Evolutionary conservation across 129 eudicot genomes (phyloP), one percentile per base, ranked within the genome.

Genomic region (Flaveria ramosissima): DNA sequence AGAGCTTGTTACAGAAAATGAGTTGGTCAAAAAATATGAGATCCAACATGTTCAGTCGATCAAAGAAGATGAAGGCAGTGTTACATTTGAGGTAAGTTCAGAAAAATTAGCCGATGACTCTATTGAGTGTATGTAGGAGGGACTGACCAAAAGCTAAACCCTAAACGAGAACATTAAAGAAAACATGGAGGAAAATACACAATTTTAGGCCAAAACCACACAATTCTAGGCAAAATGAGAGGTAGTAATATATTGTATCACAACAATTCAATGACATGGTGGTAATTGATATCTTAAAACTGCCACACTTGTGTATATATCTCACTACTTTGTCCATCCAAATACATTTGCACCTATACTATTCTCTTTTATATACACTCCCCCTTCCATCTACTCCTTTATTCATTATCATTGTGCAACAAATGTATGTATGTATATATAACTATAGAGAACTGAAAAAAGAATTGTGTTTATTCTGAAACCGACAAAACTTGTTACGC

Each of bases 341-440:
- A 78, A 72, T 83, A 78, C 77, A 84, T 86, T 86, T 90, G 85
- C 92, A 90, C 50, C 86, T 85, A 85, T 83, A 76, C 70, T 77
- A 63, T 78, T 74, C 87, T 82, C 83, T 82, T 81, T 75, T 90
- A 90, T 84, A 90, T 88, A 88, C 92, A 90, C 69, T 50, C 72
- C 57, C 77, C 76, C 82, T 81, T 76, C 23, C 72, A 27, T 32
- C 70, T 65, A 65, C 70, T 70, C 61, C 55, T 55, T 82, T 82
- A 80, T 73, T 60, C 52, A 46, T 50, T 24, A 23, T 15, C 68
- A 43, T 52, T 70, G 66, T 80, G 67, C 80, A 77, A 73, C 80
- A 78, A 82, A 83, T 57, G 50, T 51, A 61, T 39, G 51, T 12
- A 64, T 77, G 74, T 14, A 51, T 53, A 15, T 26, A 45, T 74